A percentile compares a stretch with the other conserved stretches of the same genome.
Conservation (phyloP, 805 yeast genomes). For the Teunomyces stri region DNA sequence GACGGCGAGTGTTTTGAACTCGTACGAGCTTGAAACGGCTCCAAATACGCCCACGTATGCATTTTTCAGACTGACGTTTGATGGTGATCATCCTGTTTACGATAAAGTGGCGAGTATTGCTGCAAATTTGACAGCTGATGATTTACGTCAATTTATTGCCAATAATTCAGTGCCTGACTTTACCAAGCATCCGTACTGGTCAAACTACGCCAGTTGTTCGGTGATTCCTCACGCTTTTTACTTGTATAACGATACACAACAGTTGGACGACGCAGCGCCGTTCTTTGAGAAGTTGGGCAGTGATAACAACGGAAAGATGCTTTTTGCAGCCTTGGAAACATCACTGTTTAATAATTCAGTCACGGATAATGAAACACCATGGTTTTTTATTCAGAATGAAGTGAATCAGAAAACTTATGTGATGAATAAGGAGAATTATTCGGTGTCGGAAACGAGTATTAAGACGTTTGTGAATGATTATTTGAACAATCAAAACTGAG, state of each 20-base stretch:
- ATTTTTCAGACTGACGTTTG: background rate
- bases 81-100: background rate
- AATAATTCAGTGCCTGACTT: background rate
- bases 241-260: background rate
- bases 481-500: too few species aligned
- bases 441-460: background rate
- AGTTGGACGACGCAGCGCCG: background rate
- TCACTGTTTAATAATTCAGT: background rate
- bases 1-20: background rate
- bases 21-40: background rate
- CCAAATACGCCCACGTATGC: background rate
- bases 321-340: background rate
- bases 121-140: background rate
- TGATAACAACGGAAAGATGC: background rate
- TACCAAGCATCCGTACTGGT: background rate
- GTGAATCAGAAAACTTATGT: background rate
- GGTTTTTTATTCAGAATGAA: background rate
- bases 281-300: background rate
- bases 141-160: background rate
- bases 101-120: background rate
- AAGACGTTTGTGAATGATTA: background rate
- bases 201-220: background rate
- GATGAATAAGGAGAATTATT: background rate
- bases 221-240: background rate
- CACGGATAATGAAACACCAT: background rate